phyloP scores from a whole-genome alignment of 176 grass and related monocot genomes.

The Tillandsia fasciculata region DNA sequence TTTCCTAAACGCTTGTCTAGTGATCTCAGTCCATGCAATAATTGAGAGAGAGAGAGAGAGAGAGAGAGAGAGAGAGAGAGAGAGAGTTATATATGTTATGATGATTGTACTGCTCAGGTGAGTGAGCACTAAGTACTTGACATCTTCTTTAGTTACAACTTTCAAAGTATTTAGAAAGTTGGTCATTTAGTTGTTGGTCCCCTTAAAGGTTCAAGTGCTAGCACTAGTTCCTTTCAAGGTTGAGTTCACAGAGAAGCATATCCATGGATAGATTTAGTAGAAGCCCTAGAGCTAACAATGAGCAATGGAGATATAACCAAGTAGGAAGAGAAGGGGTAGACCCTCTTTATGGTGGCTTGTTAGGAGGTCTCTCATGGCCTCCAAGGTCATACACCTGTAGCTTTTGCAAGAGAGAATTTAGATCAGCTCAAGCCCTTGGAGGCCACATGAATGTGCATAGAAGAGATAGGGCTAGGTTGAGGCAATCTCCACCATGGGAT shows the following conservation, averaged over 20 bases:
- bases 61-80: conserved; percentile 8
- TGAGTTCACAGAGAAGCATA: no score
- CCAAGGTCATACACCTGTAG: conserved; percentile 34
- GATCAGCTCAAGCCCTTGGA: conserved; percentile 40
- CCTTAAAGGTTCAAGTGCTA: not conserved
- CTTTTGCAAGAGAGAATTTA: conserved; percentile 46
- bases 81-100: not conserved
- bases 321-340: conserved; percentile 10
- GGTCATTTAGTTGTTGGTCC: not conserved
- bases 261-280: conserved; percentile 28
- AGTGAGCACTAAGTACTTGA: conserved; percentile 23
- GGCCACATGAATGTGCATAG: conserved; percentile 48
- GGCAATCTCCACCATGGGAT: conserved; percentile 23
- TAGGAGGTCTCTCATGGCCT: conserved; percentile 29
- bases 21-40: no score
- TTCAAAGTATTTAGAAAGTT: not conserved
- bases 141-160: conserved; percentile 9
- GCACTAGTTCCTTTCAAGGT: not conserved
- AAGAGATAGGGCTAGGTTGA: conserved; percentile 33
- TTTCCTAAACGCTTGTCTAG: no score
- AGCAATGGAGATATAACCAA: conserved; percentile 22
- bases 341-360: conserved; percentile 7
- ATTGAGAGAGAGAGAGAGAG: not conserved
- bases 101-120: conserved; percentile 48
- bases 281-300: conserved; percentile 17